Evolutionary conservation across 768 basidiomycete genomes (phyloP), one percentile per base, ranked within the genome.

Genomic region (Flagelloscypha sp.): DNA sequence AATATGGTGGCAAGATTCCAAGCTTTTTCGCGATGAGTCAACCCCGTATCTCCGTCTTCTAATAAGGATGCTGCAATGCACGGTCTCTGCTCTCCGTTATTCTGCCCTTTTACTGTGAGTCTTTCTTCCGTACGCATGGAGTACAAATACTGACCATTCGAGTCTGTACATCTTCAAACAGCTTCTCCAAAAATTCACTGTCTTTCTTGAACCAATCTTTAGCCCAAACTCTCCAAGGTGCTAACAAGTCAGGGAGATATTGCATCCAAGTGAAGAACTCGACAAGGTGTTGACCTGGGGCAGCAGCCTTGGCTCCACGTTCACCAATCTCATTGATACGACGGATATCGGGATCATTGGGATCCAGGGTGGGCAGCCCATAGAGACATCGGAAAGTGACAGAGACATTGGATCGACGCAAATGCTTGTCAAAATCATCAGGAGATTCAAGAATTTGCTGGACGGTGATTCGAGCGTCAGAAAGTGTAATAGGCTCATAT

Each of bases 231-330:
- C 55, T 58, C 58, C 58, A 58, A 13, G 23, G 36, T n/a, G 50
- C 52, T 42, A 58, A 35, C 42, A 41, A 53, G 3, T 36, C 29
- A 1, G 61, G 60, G 5, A 62, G 25, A 31, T 52, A 41, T 30
- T 41, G 35, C 49, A 62, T 52, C 43, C 48, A 53, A 3, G 55
- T 48, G 27, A 62, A 56, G 33, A 52, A 39, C 33, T 62, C 61
- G 24, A 61, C 61, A n/a, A 56, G 24, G 38, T 55, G 48, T 12
- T 50, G 44, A 10, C 61, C 62, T 15, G 59, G 58, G 24, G 42
- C 38, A 6, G 50, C 47, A 4, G 59, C 57, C 7, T 40, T 37
- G 19, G 50, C 47, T 15, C 55, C 32, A 3, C 57, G 49, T 6
- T 42, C 29, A 7, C 53, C 43, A 21, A 54, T 46, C 9, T 39